Evolutionary conservation across 177 flowering plant genomes (phyloP), one percentile per base, ranked within the genome.

Genomic region (Telopea speciosissima): DNA sequence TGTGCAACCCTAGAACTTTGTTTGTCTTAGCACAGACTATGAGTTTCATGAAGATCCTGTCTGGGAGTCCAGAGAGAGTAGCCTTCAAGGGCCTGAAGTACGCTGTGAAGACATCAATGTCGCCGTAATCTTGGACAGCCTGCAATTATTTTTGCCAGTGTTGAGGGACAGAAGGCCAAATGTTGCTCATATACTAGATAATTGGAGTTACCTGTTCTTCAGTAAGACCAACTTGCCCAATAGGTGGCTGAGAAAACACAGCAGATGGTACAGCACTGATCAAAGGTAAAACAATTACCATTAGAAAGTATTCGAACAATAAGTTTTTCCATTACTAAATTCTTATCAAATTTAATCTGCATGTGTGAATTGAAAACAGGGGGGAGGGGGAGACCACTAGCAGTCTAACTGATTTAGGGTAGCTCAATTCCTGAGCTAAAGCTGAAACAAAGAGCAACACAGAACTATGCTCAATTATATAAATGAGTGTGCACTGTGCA

Each of bases 181-280:
- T 25, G 28, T 52, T 24, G 67, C 70, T 19, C 58, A 73, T 21
- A 56, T 49, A 16, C 33, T 24, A 61, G 62, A 61, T 24, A 49
- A 61, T 64, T 62, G 22, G 7, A 33, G 28, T 76, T 67, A 90
- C 99, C 95, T 96, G 92, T 79, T 93, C 97, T 83, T 96, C 98
- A 62, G 89, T 81, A 67, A 93, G 92, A 76, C 98, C 99, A 81
- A 96, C 97, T 85, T 85, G 88, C 54, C 93, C 97, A 79, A 89
- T 88, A 42, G 97, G 98, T 68, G 99, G 99, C 84, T 96, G 97
- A 21, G 97, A 91, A 81, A 93, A 96, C 36, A 91, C 99, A 73
- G 98, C 97, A 71, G 89, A 85, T 23, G 99, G 97, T 72, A 93
- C 83, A 73, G 88, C 89, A 72, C 97, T 95, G 77, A 73, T 13